Percentiles rank a stretch among this genome's conserved stretches.
These are phyloP conservation scores for Microbotryum intermedium DNA, from an alignment of 1,284 basidiomycete species.

Conservation along the genomic window DNA sequence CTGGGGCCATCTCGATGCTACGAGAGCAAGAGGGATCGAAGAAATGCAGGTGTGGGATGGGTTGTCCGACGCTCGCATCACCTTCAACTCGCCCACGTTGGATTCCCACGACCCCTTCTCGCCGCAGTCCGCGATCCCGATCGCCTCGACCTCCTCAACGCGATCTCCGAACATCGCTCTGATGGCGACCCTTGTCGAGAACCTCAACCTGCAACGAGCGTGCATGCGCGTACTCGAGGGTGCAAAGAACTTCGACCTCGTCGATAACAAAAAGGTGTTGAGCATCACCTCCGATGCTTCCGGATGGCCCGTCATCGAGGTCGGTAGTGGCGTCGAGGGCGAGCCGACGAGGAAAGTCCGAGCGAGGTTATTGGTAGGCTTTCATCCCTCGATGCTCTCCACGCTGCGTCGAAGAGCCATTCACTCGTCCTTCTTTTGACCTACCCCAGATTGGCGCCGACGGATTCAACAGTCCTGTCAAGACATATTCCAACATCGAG, in stretches of 20 bases:
- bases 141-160: slow-evolving; percentile 35
- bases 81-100: slow-evolving; percentile 52
- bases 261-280: slow-evolving; percentile 32
- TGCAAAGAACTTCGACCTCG: slow-evolving; percentile 46
- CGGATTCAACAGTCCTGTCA: slow-evolving; percentile 88
- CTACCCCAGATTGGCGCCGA: slow-evolving; percentile 76
- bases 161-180: slow-evolving; percentile 32
- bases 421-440: slow-evolving; percentile 2
- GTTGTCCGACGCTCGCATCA: slow-evolving; percentile 65
- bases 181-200: slow-evolving; percentile 79
- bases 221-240: slow-evolving; percentile 46
- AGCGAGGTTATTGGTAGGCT: slow-evolving; percentile 60
- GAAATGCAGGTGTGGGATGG: slow-evolving; percentile 92
- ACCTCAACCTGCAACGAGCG: slow-evolving; percentile 77
- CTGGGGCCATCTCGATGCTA: slow-evolving; percentile 67
- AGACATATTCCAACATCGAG: slow-evolving; percentile 73
- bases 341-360: slow-evolving; percentile 45
- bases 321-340: slow-evolving; percentile 49
- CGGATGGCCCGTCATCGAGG: slow-evolving; percentile 64
- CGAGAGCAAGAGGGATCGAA: slow-evolving; percentile 61
- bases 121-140: neutral
- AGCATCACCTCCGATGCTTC: slow-evolving; percentile 37
- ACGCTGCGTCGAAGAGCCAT: neutral
- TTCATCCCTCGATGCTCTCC: neutral
- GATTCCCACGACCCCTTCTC: slow-evolving; percentile 29